A percentile compares a stretch with the other conserved stretches of the same genome.
Evolutionary conservation across 495 filamentous ascomycete genomes (phyloP).

Genomic region (Lasiosphaeria miniovina): DNA sequence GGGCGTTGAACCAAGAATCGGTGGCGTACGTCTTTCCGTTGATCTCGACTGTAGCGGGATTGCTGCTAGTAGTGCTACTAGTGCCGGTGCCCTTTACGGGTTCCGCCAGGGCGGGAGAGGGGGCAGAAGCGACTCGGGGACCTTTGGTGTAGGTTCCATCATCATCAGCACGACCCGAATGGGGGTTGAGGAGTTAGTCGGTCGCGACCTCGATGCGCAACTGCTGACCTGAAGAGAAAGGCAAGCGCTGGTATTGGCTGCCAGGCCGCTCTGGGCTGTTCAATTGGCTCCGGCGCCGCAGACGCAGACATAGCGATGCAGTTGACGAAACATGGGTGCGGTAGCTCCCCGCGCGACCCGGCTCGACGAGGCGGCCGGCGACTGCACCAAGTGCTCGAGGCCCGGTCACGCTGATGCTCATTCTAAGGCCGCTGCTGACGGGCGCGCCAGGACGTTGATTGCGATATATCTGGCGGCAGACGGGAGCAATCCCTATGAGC

Average conservation of each 20-base stretch:
- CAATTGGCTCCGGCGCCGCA: conserved; percentile 11
- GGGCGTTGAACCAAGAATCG: conserved; percentile 84
- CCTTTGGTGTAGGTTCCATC: neutral
- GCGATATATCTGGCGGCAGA: too few relatives aligned
- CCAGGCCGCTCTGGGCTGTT: conserved; percentile 3
- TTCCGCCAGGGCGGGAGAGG: neutral
- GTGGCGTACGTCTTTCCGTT: conserved; percentile 60
- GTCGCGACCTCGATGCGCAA: neutral
- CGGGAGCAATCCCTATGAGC: too few relatives aligned
- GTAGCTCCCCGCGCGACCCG: neutral
- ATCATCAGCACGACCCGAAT: neutral
- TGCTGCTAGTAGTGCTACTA: neutral
- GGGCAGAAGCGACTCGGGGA: neutral
- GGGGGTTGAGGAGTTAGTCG: neutral
- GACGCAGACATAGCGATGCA: conserved; percentile 4
- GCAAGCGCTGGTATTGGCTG: conserved; percentile 12
- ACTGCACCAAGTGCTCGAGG: conserved; percentile 14
- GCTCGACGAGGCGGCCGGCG: conserved; percentile 11
- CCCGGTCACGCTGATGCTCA: conserved; percentile 16
- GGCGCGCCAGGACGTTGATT: too few relatives aligned
- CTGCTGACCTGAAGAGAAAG: conserved; percentile 28
- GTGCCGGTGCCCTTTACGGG: conserved; percentile 3
- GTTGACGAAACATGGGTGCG: neutral
- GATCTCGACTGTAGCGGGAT: conserved; percentile 37
- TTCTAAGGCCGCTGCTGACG: neutral